Evolutionary conservation across 768 basidiomycete species (phyloP), one percentile per base, ranked within the genome.

Genomic region (Tephrocybe sp.): DNA sequence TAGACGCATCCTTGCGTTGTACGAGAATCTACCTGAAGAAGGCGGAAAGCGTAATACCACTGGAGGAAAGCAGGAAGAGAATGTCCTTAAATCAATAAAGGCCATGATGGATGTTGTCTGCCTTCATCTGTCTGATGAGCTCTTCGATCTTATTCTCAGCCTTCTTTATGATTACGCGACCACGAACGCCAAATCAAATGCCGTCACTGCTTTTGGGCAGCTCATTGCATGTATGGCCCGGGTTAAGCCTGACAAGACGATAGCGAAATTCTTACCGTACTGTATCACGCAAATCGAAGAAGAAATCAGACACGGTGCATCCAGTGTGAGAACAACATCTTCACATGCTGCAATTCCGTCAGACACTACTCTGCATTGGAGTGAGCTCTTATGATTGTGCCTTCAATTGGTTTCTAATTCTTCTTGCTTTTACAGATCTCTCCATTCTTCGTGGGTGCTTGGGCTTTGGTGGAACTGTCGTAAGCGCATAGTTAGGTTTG

Each of bases 21-120:
- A 88, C 62, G 91, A 94, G 70, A 95, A 96, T 63, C 72, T 98
- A 4, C 95, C 95, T 0, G 96, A 98, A 65, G 95, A 96, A 68
- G 93, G 91, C 10, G 96, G 96, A 4, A 84, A 83, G 70, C 82
- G 78, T 68, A 89, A 89, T 55, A 86, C 79, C 32, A 92, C 91
- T 1, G 90, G 90, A 19, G 90, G 90, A n/a, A 89, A 89, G 65
- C 79, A 76, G 69, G 89, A 87, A 72, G 87, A 92, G 58, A 74
- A 68, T 34, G 84, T 90, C 20, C 75, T 92, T 48, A 89, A 85
- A 62, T 80, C 88, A 16, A 79, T 91, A 65, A 89, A 89, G 70
- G 77, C 82, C 62, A 87, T 89, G 72, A 69, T 87, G 58, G 91
- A 94, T 61, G 79, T 88, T 48, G 78, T 94, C 58, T 92, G 87